Evolutionary conservation across 768 basidiomycete species (phyloP).

Genomic region (Daedalea quercina): DNA sequence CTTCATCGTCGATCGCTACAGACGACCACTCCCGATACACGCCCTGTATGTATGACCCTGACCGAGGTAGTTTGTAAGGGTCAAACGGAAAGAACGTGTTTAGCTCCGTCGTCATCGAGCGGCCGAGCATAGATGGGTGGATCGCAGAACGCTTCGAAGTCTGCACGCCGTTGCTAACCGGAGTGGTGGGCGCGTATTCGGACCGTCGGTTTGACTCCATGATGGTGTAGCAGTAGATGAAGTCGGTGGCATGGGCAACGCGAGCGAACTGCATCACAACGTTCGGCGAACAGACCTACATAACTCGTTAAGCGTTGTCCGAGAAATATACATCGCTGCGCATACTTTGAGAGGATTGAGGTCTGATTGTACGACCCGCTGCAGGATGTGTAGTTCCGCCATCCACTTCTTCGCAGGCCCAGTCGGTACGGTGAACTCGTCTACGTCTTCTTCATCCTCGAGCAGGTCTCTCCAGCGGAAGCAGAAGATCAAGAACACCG

Average conservation of each 20-base stretch:
- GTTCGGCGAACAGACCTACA: conserved; percentile 79
- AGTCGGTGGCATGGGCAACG: conserved; percentile 83
- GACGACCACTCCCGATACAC: conserved; percentile 89
- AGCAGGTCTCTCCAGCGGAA: conserved; percentile 92
- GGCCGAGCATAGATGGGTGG: conserved; percentile 22
- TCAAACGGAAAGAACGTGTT: conserved; percentile 98
- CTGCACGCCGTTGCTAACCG: background rate
- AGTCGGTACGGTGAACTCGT: conserved; percentile 20
- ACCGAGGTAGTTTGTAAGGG: conserved; percentile 85
- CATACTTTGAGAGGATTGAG: conserved; percentile 86
- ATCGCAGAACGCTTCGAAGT: background rate
- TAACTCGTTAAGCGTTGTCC: background rate
- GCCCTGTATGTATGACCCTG: conserved; percentile 66
- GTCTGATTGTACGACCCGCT: conserved; percentile 71
- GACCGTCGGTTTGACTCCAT: conserved; percentile 82
- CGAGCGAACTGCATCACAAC: conserved; percentile 94
- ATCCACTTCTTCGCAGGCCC: conserved; percentile 69
- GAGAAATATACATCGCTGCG: conserved; percentile 3
- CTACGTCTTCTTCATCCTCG: conserved; percentile 53
- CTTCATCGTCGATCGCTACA: conserved; percentile 65
- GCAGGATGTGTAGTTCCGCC: conserved; percentile 67
- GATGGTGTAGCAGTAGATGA: conserved; percentile 91
- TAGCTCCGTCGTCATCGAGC: conserved; percentile 55
- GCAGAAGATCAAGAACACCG: conserved; percentile 94
- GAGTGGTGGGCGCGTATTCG: conserved; percentile 31